Base-by-base conservation (phyloP, 148 eudicot species). In the Limonium bicolor region DNA sequence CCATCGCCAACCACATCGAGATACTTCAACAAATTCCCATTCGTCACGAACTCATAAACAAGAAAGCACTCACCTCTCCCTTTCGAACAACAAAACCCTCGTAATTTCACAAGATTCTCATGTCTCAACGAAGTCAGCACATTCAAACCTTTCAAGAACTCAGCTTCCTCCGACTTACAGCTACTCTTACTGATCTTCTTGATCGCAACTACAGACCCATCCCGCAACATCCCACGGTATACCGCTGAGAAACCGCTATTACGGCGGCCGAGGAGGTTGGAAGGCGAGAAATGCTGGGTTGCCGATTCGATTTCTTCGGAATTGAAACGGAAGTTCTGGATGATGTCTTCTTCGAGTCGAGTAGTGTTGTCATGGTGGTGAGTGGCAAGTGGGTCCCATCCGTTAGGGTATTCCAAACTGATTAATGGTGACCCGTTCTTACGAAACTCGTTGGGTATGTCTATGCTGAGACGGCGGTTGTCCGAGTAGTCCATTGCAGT, bases 21-120 rank as follows among this genome's bases (percentile, higher is more conserved):
- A 59, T 80, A 78, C 53, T 41, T 61, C 0, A 76, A 63, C 27
- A 90, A 58, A 35, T 62, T 81, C 20, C 99, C 99, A 44, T 67
- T 76, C 5, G 82, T 51, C 11, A 66, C 95, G 36, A 70, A 85
- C 42, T 90, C 94, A 51, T 85, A 85, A 20, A 90, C 53, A 22
- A 90, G 64, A 62, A 75, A 90, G 59, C 95, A 78, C 50, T 90
- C 99, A 4, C 99, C 99, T 27, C 95, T 71, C 3, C 80, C 94
- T 54, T 71, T 90, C 0, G 99, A 90, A 59, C 75, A 78, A 49
- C 95, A 90, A 34, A 81, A 85, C 3, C 99, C 99, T 65, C 70
- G 69, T 39, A 90, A 40, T 17, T 36, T 59, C 9, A 79, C 99
- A 45, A 90, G 74, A 28, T 90, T 90, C 11, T 76, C 73, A 40